These are phyloP conservation scores for Penicillium sp. DNA, from an alignment of 2,329 filamentous ascomycete species.

Conservation along the genomic window DNA sequence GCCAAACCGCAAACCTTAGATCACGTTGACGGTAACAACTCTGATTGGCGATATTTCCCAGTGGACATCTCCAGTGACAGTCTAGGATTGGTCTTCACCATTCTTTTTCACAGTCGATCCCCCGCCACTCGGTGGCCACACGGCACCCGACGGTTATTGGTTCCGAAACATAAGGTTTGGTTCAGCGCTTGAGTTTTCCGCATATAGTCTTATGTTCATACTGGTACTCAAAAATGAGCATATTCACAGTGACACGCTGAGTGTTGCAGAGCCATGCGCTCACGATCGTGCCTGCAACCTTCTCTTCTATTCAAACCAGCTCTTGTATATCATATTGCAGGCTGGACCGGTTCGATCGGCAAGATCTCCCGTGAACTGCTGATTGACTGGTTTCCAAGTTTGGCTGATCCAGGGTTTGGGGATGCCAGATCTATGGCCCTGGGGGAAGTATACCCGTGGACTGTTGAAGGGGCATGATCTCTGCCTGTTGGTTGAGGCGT, in stretches of 20 bases:
- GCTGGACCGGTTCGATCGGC: not conserved
- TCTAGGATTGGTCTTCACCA: not conserved
- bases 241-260: too few species aligned
- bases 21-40: not conserved
- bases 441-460: not conserved
- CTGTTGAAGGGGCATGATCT: not conserved
- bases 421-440: slow-evolving; percentile 5
- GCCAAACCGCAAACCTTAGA: slow-evolving; percentile 5
- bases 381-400: slow-evolving; percentile 3
- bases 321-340: not conserved
- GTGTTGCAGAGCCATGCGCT: not conserved
- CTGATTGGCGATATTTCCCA: slow-evolving; percentile 6
- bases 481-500: slow-evolving; percentile 2
- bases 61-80: slow-evolving; percentile 17
- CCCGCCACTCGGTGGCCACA: slow-evolving; percentile 5
- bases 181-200: slow-evolving; percentile 2
- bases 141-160: slow-evolving; percentile 7
- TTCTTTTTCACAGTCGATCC: not conserved
- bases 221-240: too few species aligned
- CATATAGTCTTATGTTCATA: not conserved
- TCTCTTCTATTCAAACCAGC: not conserved
- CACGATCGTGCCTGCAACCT: not conserved
- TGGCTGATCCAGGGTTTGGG: not conserved
- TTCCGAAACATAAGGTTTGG: slow-evolving; percentile 19
- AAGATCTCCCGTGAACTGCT: not conserved